Conservation (phyloP, 768 basidiomycete species). For the Naganishia vaughanmartiniae region DNA sequence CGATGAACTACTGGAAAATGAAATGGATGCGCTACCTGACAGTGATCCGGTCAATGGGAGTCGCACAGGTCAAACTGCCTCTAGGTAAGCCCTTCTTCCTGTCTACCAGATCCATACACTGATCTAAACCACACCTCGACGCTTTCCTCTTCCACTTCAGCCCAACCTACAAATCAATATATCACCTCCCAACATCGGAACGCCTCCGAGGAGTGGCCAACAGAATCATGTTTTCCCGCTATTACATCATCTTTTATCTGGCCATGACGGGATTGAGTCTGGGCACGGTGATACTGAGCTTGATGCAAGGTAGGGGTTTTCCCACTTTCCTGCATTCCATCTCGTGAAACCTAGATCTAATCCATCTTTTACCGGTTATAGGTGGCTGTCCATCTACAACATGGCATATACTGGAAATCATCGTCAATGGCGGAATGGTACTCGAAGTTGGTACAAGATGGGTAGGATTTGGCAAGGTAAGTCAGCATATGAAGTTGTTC, state of each 20-base stretch:
- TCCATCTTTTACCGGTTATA: not conserved
- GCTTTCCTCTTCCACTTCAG: not conserved
- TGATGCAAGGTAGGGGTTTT: conserved; percentile 36
- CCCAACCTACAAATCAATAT: conserved; percentile 35
- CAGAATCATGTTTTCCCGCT: conserved; percentile 50
- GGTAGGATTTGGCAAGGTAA: conserved; percentile 85
- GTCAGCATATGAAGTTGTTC: conserved; percentile 44
- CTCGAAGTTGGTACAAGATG: conserved; percentile 86
- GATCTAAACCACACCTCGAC: not conserved
- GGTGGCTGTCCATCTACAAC: conserved; percentile 43
- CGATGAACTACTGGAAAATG: not conserved
- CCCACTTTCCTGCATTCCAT: not conserved
- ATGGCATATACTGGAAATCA: conserved; percentile 51
- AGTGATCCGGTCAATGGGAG: conserved; percentile 5
- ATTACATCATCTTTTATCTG: conserved; percentile 51
- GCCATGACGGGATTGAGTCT: conserved; percentile 51
- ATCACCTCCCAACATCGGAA: conserved; percentile 45
- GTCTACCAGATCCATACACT: not conserved
- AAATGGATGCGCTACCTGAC: conserved; percentile 8
- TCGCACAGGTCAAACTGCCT: not conserved
- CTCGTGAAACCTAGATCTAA: not conserved
- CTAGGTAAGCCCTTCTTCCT: not conserved
- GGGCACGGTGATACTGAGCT: conserved; percentile 47
- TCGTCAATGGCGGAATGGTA: conserved; percentile 71
- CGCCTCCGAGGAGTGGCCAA: conserved; percentile 49